Conservation (phyloP, 345 rosid genomes). For the Lepidium aucheri region DNA sequence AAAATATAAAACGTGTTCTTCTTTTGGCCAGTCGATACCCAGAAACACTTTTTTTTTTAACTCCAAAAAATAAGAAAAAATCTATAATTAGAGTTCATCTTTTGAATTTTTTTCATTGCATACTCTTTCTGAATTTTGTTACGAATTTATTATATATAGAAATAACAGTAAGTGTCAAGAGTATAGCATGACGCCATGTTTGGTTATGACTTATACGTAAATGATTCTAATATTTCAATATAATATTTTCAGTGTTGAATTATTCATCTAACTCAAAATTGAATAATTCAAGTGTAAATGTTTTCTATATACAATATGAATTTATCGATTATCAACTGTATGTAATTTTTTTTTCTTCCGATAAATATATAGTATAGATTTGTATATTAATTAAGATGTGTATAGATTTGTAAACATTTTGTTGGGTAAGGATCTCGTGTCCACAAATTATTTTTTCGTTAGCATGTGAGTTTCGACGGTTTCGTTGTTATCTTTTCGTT, state of each 20-base stretch:
- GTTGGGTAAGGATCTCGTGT: constrained; percentile 18
- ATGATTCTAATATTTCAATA: background rate
- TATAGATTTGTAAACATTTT: background rate
- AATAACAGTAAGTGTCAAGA: too few species aligned
- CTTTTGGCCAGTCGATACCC: background rate
- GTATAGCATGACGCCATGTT: background rate
- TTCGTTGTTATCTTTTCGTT: background rate
- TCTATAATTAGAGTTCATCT: too few species aligned
- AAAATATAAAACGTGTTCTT: background rate
- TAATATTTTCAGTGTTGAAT: too few species aligned
- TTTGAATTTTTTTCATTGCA: too few species aligned
- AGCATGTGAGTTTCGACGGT: constrained; percentile 14
- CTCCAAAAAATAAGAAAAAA: too few species aligned
- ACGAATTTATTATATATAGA: too few species aligned
- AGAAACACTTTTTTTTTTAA: too few species aligned
- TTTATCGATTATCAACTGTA: background rate
- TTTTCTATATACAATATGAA: background rate
- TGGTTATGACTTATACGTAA: background rate
- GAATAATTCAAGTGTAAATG: too few species aligned
- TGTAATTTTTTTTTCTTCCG: too few species aligned
- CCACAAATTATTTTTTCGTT: background rate
- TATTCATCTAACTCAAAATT: background rate
- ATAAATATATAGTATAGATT: background rate
- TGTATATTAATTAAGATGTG: background rate
- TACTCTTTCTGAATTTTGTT: too few species aligned